Evolutionary conservation across 1,284 basidiomycete species (phyloP), one percentile per base, ranked within the genome.

Genomic region (Apiotrichum sp.): DNA sequence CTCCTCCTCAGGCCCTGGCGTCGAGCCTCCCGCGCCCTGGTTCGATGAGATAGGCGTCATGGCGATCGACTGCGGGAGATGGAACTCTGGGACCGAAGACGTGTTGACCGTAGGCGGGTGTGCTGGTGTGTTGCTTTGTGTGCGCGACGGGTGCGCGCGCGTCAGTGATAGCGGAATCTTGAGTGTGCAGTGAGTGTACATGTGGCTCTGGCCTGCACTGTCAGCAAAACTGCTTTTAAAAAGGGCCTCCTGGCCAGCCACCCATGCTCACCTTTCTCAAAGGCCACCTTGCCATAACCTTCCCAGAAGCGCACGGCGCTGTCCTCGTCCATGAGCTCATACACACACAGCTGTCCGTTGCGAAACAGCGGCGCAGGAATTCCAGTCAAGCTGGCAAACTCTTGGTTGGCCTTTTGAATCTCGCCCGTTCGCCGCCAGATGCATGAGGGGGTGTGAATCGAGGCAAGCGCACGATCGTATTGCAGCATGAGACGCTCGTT

Each of bases 351-450:
- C 50, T 90, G 85, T 1, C 95, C 95, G 80, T 59, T 63, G 47
- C 70, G 61, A 50, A 71, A 63, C 57, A 61, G 67, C 39, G 63
- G 57, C 33, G 69, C 64, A 13, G 67, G 65, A 56, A 71, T 67
- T 33, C 66, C 69, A 2, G 72, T 71, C 41, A 75, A 60, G 34
- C 66, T 69, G 45, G 70, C 68, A 52, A 75, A 74, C 76, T 97
- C 93, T 58, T 90, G 84, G 72, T 98, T 98, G 41, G 86, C 95
- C 77, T 93, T 98, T 81, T 98, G 97, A 58, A 98, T 98, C 77
- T 98, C 93, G 32, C 96, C 96, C 1, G 95, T 98, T 47, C 95
- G 80, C 34, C 93, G 81, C 96, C 95, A 98, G 6, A 98, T 81
- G 66, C 95, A 98, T 0, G 92, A 92, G 0, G 96, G 96, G 8